Base-by-base conservation (phyloP, 345 rosid genomes). In the Anacardium occidentale region DNA sequence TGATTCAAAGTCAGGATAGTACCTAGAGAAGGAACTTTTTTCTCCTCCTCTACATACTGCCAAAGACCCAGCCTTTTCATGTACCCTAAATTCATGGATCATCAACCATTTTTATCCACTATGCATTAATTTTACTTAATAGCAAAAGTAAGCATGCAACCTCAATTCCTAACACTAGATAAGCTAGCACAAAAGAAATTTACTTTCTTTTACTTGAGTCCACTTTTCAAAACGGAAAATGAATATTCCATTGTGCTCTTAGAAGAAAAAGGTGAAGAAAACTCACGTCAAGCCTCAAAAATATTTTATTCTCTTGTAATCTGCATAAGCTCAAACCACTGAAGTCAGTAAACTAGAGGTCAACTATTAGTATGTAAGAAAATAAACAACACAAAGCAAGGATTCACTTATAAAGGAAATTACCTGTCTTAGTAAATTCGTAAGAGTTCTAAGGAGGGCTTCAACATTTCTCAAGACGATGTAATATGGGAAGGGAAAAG, bases 251-350 rank as follows among this genome's bases (percentile, higher is more conserved):
- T 7, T 10, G n/a, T 29, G 17, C 73, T 61, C 74, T 52, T 11
- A 58, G 32, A 3, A 22, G 25, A 10, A 64, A 45, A 21, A 24
- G 51, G 21, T 37, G 42, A 47, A 47, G 11, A 24, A 18, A 69
- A 21, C 10, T 18, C 0, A 24, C 24, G 21, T n/a, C 7, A 21
- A 42, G 52, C 50, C 29, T 32, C 34, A 51, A 14, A 48, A 48
- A 10, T 11, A 22, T 22, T 5, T 76, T 71, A 92, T 54, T 90
- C 94, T 76, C 85, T 83, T 3, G 87, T 77, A 69, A 65, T 75
- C 79, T 89, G 97, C 98, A 91, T 91, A 56, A 95, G 81, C 89
- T 95, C 99, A 15, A 95, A 92, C 99, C 98, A 95, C 99, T 92
- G 90, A 78, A 54, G 75, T 53, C 47, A n/a, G 20, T 48, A 29